phyloP scores from a whole-genome alignment of 2,329 filamentous ascomycete species.

The Cercospora brassicicola region DNA sequence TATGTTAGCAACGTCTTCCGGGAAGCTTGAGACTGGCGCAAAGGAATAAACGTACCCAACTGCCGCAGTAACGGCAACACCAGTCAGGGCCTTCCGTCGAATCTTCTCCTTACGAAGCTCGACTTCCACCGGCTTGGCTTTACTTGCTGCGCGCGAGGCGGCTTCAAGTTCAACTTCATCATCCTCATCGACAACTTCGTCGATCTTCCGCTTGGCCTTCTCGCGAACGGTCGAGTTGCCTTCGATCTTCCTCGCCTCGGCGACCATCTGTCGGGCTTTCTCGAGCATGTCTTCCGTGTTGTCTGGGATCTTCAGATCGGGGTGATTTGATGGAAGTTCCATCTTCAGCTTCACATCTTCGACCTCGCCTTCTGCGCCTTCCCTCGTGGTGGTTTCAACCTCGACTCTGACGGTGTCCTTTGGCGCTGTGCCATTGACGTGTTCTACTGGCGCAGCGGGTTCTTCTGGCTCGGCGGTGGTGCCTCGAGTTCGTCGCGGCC shows the following conservation, averaged over 20 bases:
- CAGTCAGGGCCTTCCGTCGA: constrained; percentile 79
- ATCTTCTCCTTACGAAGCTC: constrained; percentile 84
- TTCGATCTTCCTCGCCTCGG: constrained; percentile 62
- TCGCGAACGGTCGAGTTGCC: constrained; percentile 38
- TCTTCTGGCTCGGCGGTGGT: constrained; percentile 36
- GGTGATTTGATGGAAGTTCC: constrained; percentile 67
- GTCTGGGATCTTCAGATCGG: constrained; percentile 70
- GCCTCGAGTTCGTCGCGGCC: constrained; percentile 49
- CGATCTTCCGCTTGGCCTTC: constrained; percentile 69
- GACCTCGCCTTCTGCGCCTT: constrained; percentile 54
- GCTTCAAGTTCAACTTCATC: constrained; percentile 52
- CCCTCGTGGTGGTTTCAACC: constrained; percentile 64
- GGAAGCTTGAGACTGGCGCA: not conserved
- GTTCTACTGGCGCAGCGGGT: constrained; percentile 29
- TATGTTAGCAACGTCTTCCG: constrained; percentile 11
- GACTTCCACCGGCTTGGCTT: constrained; percentile 71
- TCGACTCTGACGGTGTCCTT: constrained; percentile 64
- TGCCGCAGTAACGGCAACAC: constrained; percentile 81
- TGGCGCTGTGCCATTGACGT: constrained; percentile 26
- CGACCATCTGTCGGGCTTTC: constrained; percentile 84
- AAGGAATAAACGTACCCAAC: constrained; percentile 70
- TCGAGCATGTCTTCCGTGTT: constrained; percentile 76
- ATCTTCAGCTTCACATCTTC: constrained; percentile 73
- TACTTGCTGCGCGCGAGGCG: constrained; percentile 58
- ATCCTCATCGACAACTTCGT: constrained; percentile 60